Evolutionary conservation across 495 filamentous ascomycete genomes (phyloP), one percentile per base, ranked within the genome.

Genomic region (Xylaria acuta): DNA sequence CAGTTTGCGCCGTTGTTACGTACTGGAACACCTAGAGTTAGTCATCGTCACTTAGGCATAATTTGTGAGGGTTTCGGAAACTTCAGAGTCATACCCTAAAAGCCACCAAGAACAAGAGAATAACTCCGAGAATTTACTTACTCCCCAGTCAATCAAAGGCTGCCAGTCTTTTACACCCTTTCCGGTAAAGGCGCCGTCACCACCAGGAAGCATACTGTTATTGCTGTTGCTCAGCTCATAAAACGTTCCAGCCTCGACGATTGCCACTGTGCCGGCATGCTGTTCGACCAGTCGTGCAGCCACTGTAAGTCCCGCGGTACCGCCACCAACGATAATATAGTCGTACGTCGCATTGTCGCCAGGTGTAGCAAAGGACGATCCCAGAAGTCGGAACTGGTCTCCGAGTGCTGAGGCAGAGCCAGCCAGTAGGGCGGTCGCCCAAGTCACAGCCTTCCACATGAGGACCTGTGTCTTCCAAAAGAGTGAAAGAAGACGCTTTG

Each of bases 181-280:
- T 0, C 65, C 66, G 2, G 60, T 64, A 20, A 65, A 70, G 30
- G 53, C 56, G 2, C 59, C 72, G 49, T 65, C 58, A 3, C 54
- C 49, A 2, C 58, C 75, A 4, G 86, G 88, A 6, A 91, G 78
- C 30, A 76, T 70, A 67, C 73, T 81, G 14, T 63, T 76, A 66
- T 88, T 79, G 64, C 86, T 75, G 75, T 83, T 79, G 75, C 84
- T 81, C 5, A 82, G 38, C 73, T 90, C 84, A 68, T 90, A 90
- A 63, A 85, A 80, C 0, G 82, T 83, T 27, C 89, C 88, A 12
- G 88, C 88, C 79, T 91, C 89, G 8, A 91, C 77, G 5, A 90
- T 75, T 38, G 74, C 80, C 18, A 82, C 82, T 1, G 74, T 76
- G 20, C 63, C 60, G 62, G 67, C 72, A 27, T 70, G 67, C 34